A percentile compares a stretch with the other conserved stretches of the same genome.
These are phyloP conservation scores for Linnemannia elongata DNA, from an alignment of 192 early-diverging fungal species.

Conservation along the genomic window DNA sequence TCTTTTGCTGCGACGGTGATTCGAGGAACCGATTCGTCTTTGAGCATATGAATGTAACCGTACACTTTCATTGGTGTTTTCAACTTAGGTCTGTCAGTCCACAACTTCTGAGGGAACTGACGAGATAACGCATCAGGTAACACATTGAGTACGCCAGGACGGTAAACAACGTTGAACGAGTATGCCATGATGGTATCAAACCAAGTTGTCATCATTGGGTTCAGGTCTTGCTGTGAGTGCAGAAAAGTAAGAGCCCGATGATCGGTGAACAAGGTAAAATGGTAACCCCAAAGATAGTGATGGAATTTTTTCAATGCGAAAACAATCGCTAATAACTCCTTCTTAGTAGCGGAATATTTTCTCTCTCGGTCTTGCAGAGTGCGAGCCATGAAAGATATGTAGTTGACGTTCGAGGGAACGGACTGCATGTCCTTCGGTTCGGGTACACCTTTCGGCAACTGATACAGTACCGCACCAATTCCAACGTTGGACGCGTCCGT, in stretches of 20 bases:
- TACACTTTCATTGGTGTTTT: not conserved
- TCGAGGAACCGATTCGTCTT: not conserved
- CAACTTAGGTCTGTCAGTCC: not conserved
- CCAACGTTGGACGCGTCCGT: conserved; percentile 61
- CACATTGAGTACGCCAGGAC: conserved; percentile 38
- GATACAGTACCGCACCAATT: conserved; percentile 48
- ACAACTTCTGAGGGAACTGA: conserved; percentile 11
- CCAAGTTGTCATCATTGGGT: conserved; percentile 41
- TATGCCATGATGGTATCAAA: conserved; percentile 44
- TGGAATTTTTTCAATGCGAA: conserved; percentile 53
- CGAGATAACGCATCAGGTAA: conserved; percentile 53
- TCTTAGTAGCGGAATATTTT: conserved; percentile 43
- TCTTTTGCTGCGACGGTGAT: not conserved
- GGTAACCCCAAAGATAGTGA: conserved; percentile 49
- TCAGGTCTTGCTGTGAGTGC: conserved; percentile 17
- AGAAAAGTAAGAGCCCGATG: conserved; percentile 48
- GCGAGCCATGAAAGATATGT: conserved; percentile 45
- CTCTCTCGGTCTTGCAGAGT: conserved; percentile 31
- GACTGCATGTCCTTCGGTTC: not conserved
- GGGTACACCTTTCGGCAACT: conserved; percentile 2
- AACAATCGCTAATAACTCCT: conserved; percentile 46
- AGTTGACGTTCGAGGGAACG: conserved; percentile 10
- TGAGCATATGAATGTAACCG: not conserved
- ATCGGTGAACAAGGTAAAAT: conserved; percentile 56
- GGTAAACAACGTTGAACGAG: conserved; percentile 33